Base-by-base conservation (phyloP, 306 rosid species). In the Quercus glauca region DNA sequence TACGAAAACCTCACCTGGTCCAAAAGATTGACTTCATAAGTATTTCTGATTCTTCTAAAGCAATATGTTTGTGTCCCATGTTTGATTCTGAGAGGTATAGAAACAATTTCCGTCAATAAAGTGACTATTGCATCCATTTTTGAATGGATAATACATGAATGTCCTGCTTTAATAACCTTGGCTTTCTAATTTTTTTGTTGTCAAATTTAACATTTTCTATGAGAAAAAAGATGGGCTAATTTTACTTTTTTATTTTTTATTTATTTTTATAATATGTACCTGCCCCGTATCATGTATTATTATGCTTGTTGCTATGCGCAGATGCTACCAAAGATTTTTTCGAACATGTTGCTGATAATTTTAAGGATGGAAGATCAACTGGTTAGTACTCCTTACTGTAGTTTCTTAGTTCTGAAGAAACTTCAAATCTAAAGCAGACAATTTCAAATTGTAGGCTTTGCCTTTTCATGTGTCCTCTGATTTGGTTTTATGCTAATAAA, bases 271-370 rank as follows among this genome's bases (percentile, higher is more conserved):
- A n/a, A 43, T 29, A 35, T 12, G 76, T 5, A 63, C 59, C 26
- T 45, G 33, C 7, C 68, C 25, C 0, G 55, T 67, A 28, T 37
- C 43, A 76, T 73, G 20, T 55, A 71, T 77, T 45, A 14, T 61
- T 17, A 33, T 71, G 73, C 70, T 78, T 85, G 45, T 77, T 85
- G 58, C 52, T 51, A 20, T 76, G 63, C 60, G 81, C 88, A 94
- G 97, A 94, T 91, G 97, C 97, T 77, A 83, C 91, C 83, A 94
- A 86, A 86, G 92, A 85, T 0, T 94, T 89, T 84, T 94, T 92
- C 43, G 76, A 89, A 74, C 79, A 83, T 12, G 71, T 75, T 65
- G 95, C 97, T 35, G 85, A 75, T 81, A 80, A 63, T 74, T 87
- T 73, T 52, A 77, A 86, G 81, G 88, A 88, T 74, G 85, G 84